Conservation (phyloP, 129 eudicot genomes). For the Chrysanthemum lavandulifolium region DNA sequence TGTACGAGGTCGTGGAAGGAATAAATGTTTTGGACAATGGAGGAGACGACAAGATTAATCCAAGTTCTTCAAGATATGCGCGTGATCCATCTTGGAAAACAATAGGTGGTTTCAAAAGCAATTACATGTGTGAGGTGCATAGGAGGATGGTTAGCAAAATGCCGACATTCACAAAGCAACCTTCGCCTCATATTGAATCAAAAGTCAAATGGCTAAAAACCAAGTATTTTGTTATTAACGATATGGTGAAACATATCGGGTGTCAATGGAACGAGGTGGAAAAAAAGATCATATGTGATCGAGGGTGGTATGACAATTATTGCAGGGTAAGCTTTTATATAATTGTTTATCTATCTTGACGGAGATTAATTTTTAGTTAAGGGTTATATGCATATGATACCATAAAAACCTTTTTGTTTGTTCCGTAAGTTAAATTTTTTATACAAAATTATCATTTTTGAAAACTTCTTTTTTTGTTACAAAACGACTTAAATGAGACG, state of each 20-base stretch:
- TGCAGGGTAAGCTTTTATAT: slow-evolving; percentile 1
- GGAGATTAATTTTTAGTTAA: background rate
- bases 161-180: slow-evolving; percentile 18
- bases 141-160: slow-evolving; percentile 15
- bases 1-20: slow-evolving; percentile 16
- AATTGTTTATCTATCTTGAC: background rate
- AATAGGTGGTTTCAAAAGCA: slow-evolving; percentile 17
- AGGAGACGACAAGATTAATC: slow-evolving; percentile 5
- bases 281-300: background rate
- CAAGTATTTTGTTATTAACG: background rate
- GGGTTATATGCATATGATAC: background rate
- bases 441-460: too few relatives aligned
- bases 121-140: slow-evolving; percentile 25
- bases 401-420: too few relatives aligned
- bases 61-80: slow-evolving; percentile 22
- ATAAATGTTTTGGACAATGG: slow-evolving; percentile 21
- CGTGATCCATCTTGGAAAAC: slow-evolving; percentile 18
- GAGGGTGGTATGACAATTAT: slow-evolving; percentile 14
- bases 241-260: slow-evolving; percentile 11
- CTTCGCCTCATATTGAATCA: slow-evolving; percentile 23
- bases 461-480: too few relatives aligned
- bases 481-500: too few relatives aligned
- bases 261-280: slow-evolving; percentile 18
- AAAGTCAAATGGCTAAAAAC: slow-evolving; percentile 26
- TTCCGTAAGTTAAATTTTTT: too few relatives aligned